Evolutionary conservation across 2,329 filamentous ascomycete species (phyloP).

Genomic region (Bretziella fagacearum): DNA sequence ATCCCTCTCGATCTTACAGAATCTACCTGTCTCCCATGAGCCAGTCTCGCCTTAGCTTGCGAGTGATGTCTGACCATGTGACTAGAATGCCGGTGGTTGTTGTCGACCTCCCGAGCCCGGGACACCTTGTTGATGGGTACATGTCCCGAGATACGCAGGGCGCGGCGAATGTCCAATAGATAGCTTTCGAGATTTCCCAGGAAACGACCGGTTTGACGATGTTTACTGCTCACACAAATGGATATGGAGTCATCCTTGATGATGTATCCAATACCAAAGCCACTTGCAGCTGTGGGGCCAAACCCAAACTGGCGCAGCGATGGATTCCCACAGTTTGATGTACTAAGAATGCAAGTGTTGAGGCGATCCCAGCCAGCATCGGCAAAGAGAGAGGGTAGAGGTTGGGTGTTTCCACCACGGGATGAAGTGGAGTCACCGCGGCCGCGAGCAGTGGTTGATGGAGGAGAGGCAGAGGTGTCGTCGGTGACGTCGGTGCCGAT

Average conservation of each 20-base stretch:
- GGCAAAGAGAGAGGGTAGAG: conserved; percentile 65
- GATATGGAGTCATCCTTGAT: conserved; percentile 71
- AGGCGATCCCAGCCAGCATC: conserved; percentile 88
- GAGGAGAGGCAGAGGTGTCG: not conserved
- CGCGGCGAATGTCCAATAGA: conserved; percentile 72
- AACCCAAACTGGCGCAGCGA: conserved; percentile 92
- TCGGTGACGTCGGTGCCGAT: not conserved
- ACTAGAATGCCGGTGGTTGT: too few species aligned
- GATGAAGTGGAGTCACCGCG: conserved; percentile 16
- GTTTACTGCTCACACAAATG: conserved; percentile 85
- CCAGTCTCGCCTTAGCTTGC: conserved; percentile 48
- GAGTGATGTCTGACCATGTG: too few species aligned
- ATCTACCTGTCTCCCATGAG: conserved; percentile 30
- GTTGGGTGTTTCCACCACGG: conserved; percentile 31
- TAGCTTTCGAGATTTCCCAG: conserved; percentile 83
- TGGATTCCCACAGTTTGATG: conserved; percentile 97
- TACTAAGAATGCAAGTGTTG: conserved; percentile 86
- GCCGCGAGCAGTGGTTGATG: not conserved
- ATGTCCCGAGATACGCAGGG: conserved; percentile 52
- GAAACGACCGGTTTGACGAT: conserved; percentile 80
- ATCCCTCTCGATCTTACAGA: conserved; percentile 29
- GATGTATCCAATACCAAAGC: conserved; percentile 96
- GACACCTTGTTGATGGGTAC: conserved; percentile 26
- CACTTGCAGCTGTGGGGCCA: conserved; percentile 80
- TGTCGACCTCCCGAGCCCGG: conserved; percentile 39